Evolutionary conservation across 2,329 filamentous ascomycete species (phyloP).

Genomic region (Tolypocladium pustulatum): DNA sequence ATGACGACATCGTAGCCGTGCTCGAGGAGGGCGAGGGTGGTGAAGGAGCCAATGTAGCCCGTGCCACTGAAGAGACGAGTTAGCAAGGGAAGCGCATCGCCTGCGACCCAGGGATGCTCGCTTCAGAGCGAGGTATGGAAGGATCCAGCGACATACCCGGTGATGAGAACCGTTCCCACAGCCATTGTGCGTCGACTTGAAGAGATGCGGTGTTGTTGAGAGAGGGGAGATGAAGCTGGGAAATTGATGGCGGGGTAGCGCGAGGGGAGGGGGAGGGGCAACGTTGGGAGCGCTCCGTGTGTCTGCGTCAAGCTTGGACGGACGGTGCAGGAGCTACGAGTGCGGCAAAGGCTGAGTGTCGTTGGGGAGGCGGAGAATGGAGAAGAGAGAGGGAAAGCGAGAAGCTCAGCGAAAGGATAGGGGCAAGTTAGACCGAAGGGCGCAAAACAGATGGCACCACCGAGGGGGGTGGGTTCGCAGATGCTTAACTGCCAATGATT

Average conservation of each 20-base stretch:
- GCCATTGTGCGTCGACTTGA: conserved; percentile 45
- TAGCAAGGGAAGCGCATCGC: not conserved
- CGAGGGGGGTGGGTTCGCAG: not conserved
- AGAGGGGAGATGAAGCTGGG: not conserved
- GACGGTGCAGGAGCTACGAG: not conserved
- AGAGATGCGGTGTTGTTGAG: not conserved
- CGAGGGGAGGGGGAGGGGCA: not conserved
- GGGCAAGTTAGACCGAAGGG: conserved; percentile 4
- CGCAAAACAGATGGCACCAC: not conserved
- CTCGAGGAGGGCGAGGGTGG: conserved; percentile 79
- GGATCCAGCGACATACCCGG: conserved; percentile 51
- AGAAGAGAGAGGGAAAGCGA: no score
- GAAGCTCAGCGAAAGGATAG: no score
- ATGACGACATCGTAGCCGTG: conserved; percentile 96
- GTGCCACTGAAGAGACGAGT: conserved; percentile 57
- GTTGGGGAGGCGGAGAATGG: not conserved
- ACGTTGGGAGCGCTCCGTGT: not conserved
- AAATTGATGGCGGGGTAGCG: not conserved
- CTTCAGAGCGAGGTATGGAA: not conserved
- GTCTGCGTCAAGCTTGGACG: not conserved
- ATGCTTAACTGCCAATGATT: not conserved
- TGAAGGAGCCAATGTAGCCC: conserved; percentile 99
- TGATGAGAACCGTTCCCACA: conserved; percentile 80
- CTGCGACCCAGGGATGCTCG: not conserved
- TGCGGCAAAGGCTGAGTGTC: not conserved